These are phyloP conservation scores for Malus orientalis DNA, from an alignment of 306 rosid genomes.

Conservation along the genomic window DNA sequence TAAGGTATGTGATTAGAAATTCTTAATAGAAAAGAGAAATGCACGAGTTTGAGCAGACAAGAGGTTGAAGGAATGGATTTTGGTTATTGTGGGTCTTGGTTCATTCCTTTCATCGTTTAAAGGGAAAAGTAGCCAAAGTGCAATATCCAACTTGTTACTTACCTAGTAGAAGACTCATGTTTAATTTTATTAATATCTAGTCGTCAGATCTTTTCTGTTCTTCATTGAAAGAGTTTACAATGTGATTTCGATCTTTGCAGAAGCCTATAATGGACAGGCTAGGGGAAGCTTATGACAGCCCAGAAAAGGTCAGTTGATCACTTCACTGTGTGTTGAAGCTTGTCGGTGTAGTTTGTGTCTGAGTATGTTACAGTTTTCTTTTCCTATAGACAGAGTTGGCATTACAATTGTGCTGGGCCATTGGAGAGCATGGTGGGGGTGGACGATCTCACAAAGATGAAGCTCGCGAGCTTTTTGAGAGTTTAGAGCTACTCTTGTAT, in stretches of 20 bases:
- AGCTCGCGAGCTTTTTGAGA: slow-evolving; percentile 96
- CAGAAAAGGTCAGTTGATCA: slow-evolving; percentile 59
- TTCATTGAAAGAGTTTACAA: neutral
- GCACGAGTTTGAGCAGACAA: neutral
- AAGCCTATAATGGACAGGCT: slow-evolving; percentile 91
- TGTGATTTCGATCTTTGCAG: slow-evolving; percentile 37
- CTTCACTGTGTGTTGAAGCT: slow-evolving; percentile 8
- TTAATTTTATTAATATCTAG: too few relatives aligned
- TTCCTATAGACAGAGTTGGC: slow-evolving; percentile 78
- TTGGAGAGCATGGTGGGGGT: slow-evolving; percentile 98
- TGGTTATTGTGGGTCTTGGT: neutral
- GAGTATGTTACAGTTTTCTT: slow-evolving; percentile 16
- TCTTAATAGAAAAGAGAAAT: neutral
- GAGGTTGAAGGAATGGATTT: neutral
- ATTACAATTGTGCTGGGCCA: slow-evolving; percentile 92
- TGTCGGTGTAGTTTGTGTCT: slow-evolving; percentile 5
- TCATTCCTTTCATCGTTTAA: neutral
- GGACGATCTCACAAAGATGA: slow-evolving; percentile 88
- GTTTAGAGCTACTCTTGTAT: slow-evolving; percentile 84
- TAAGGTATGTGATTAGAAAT: neutral
- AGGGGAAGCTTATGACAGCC: slow-evolving; percentile 84
- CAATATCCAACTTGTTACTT: neutral
- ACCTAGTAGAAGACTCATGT: neutral
- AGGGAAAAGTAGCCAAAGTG: neutral
- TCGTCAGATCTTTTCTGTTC: neutral